These are phyloP conservation scores for Myxozyma vanderwaltii DNA, from an alignment of 805 yeast species.

Conservation along the genomic window DNA sequence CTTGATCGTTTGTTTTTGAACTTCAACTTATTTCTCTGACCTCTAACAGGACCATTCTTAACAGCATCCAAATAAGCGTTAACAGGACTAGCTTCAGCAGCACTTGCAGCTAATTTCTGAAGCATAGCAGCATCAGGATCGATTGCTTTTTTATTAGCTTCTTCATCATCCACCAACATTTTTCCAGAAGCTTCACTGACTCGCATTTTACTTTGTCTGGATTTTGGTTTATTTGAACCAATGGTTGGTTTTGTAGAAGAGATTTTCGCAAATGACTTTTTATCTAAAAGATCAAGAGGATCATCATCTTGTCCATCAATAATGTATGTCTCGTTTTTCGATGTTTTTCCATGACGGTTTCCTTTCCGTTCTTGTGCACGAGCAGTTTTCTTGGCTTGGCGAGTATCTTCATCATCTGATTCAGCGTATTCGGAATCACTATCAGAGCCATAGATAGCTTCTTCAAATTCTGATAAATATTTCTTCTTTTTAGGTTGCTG, in stretches of 20 bases:
- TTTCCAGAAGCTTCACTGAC: slow-evolving; percentile 61
- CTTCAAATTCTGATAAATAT: slow-evolving; percentile 87
- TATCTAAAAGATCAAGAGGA: slow-evolving; percentile 88
- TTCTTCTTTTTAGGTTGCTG: slow-evolving; percentile 43
- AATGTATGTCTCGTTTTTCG: slow-evolving; percentile 59
- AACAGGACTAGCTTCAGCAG: slow-evolving; percentile 55
- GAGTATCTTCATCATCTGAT: slow-evolving; percentile 44
- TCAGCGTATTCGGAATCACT: slow-evolving; percentile 60
- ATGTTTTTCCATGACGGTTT: slow-evolving; percentile 30
- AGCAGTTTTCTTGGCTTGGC: slow-evolving; percentile 28
- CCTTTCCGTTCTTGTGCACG: slow-evolving; percentile 15
- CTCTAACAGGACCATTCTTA: slow-evolving; percentile 88
- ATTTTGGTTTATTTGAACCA: slow-evolving; percentile 46
- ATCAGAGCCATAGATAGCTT: slow-evolving; percentile 78
- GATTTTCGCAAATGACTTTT: slow-evolving; percentile 80
- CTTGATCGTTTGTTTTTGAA: slow-evolving; percentile 62
- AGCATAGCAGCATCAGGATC: slow-evolving; percentile 50
- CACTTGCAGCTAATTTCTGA: slow-evolving; percentile 45
- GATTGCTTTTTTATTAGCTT: slow-evolving; percentile 34
- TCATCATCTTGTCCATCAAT: slow-evolving; percentile 61
- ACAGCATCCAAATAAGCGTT: slow-evolving; percentile 95
- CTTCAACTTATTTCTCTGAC: slow-evolving; percentile 88
- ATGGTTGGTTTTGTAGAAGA: slow-evolving; percentile 83
- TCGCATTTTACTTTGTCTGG: slow-evolving; percentile 41
- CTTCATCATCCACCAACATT: slow-evolving; percentile 58